Evolutionary conservation across 2,329 filamentous ascomycete genomes (phyloP).

Genomic region (Huntiella omanensis): DNA sequence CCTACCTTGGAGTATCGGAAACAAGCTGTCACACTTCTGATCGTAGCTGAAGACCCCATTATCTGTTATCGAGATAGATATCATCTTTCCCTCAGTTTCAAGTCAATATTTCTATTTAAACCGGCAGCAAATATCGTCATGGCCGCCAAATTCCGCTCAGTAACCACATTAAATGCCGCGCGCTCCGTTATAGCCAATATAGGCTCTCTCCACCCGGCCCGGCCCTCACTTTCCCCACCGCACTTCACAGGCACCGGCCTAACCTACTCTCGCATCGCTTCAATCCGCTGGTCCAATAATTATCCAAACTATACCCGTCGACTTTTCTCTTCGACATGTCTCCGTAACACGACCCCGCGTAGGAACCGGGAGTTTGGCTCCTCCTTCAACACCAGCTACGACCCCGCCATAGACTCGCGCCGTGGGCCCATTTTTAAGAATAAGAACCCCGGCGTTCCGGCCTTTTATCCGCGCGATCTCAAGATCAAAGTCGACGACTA

Average conservation of each 20-base stretch:
- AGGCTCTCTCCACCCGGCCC: background rate
- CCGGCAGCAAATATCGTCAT: too few relatives aligned
- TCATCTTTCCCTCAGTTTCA: too few relatives aligned
- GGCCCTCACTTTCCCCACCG: background rate
- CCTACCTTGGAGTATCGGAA: too few relatives aligned
- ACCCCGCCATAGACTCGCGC: conserved; percentile 31
- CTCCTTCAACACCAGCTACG: conserved; percentile 40
- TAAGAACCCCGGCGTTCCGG: conserved; percentile 37
- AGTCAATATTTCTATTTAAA: too few relatives aligned
- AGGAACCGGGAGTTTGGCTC: conserved; percentile 33
- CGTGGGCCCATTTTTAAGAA: conserved; percentile 39
- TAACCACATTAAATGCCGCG: background rate
- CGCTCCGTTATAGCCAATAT: background rate
- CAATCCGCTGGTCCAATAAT: background rate
- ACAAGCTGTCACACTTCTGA: too few relatives aligned
- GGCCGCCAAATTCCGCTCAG: too few relatives aligned
- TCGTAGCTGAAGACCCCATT: too few relatives aligned
- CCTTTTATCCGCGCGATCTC: conserved; percentile 48
- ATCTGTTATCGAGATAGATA: too few relatives aligned
- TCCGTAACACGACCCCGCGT: conserved; percentile 16
- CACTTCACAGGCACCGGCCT: background rate
- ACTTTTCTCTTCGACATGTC: conserved; percentile 14
- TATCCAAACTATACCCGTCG: conserved; percentile 12
- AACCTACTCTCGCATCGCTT: conserved; percentile 2
- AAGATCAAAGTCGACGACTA: conserved; percentile 90